Base-by-base conservation (phyloP, 768 basidiomycete genomes). In the Psilocybe tampanensis region DNA sequence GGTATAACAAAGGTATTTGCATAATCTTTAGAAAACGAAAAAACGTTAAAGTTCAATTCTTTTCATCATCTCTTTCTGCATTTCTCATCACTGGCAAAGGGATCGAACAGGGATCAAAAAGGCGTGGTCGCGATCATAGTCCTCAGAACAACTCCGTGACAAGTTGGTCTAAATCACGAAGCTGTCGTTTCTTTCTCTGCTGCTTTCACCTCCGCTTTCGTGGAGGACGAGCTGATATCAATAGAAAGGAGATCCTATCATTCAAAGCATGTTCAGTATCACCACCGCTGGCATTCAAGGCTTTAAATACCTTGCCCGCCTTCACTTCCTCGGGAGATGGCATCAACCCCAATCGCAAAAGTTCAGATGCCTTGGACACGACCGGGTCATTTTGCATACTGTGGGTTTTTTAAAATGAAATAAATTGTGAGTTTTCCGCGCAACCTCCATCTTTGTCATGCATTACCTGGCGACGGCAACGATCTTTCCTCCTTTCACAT, bases 311-410 rank as follows among this genome's bases (percentile, higher is more conserved):
- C 83, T 89, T 90, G 51, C 92, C 93, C 33, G 69, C 81, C 68
- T 77, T 85, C 65, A 97, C 72, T 66, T 93, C 90, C 8, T 84
- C 78, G 5, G 86, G 78, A 4, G 85, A 80, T 8, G 92, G 93
- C 92, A 95, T 95, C 60, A 89, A 75, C 12, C 84, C 88, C 34
- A 94, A 70, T 47, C 90, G 79, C 61, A 95, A 70, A 26, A 97
- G 75, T 70, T 95, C 92, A 8, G 89, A 85, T 1, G 88, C 84
- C 72, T 89, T 88, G 55, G 82, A 80, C 26, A 94, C 89, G 29
- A 92, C 80, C 1, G 92, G 92, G 64, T 94, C 92, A 55, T 84
- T 84, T 69, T 88, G 86, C 89, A 93, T 93, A 63, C 87, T 89
- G 52, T 15, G 60, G 48, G 33, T 26, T 33, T 43, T 29, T 29